These are phyloP conservation scores for Gigaspora rosea DNA, from an alignment of 192 early-diverging fungal genomes.

Conservation along the genomic window DNA sequence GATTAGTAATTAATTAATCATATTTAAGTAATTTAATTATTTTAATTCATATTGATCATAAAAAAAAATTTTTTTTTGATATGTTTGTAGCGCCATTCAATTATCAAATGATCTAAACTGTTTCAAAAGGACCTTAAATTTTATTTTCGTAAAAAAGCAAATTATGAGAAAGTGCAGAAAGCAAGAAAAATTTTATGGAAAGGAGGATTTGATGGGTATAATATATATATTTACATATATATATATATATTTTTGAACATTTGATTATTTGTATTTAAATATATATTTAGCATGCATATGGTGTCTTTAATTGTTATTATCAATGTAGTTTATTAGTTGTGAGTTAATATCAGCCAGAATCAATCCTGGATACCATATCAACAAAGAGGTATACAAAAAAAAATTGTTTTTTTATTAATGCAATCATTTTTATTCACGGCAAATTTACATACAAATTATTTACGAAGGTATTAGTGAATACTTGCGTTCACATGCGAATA, in stretches of 20 bases:
- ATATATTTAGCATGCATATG: too few relatives aligned
- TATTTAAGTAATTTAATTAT: conserved; percentile 1
- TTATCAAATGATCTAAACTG: conserved; percentile 51
- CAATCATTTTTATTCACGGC: too few relatives aligned
- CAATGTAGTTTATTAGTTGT: conserved; percentile 85
- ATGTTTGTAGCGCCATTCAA: conserved; percentile 49
- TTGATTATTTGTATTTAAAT: too few relatives aligned
- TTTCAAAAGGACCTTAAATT: conserved; percentile 52
- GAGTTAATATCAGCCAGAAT: conserved; percentile 72
- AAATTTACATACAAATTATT: too few relatives aligned
- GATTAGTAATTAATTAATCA: background rate
- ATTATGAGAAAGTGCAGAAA: conserved; percentile 50
- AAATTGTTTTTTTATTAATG: too few relatives aligned
- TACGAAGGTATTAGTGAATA: conserved; percentile 61
- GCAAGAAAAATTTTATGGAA: conserved; percentile 53
- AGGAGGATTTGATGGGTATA: too few relatives aligned
- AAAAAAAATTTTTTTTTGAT: background rate
- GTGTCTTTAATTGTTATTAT: too few relatives aligned
- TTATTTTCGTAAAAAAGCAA: conserved; percentile 55
- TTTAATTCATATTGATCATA: background rate
- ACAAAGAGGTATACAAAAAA: too few relatives aligned
- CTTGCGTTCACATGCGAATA: conserved; percentile 67
- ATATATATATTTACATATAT: too few relatives aligned
- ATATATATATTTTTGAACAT: too few relatives aligned
- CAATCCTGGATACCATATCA: conserved; percentile 77